These are phyloP conservation scores for Skeletonema costatum DNA, from an alignment of 108 stramenopile species.

Conservation along the genomic window DNA sequence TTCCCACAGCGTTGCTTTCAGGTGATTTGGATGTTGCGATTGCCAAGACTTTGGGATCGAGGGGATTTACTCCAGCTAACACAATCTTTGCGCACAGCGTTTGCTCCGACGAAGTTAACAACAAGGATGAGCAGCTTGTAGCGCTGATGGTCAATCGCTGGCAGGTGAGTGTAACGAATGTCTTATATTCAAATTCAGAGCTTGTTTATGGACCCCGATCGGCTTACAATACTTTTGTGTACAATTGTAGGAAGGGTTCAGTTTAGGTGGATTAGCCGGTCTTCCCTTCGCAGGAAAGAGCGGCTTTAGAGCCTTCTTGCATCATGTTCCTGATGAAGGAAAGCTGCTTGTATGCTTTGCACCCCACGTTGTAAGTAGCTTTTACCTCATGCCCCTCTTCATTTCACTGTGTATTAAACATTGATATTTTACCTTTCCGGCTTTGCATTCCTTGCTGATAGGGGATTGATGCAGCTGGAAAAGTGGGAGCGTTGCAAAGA, in stretches of 20 bases:
- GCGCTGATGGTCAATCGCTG: slow-evolving; percentile 2
- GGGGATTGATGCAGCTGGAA: slow-evolving; percentile 30
- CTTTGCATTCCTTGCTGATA: too few species aligned
- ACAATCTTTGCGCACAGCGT: slow-evolving; percentile 7
- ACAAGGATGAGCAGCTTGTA: slow-evolving; percentile 1
- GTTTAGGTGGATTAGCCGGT: slow-evolving; percentile 17
- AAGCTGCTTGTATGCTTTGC: slow-evolving; percentile 36
- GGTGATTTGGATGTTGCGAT: slow-evolving; percentile 11
- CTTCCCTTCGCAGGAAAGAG: slow-evolving; percentile 33
- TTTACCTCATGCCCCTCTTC: too few species aligned
- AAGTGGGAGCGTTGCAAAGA: slow-evolving; percentile 26
- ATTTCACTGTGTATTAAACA: too few species aligned
- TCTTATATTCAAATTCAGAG: too few species aligned
- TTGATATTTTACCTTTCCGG: too few species aligned
- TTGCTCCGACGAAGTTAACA: slow-evolving; percentile 14
- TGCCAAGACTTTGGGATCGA: slow-evolving; percentile 2
- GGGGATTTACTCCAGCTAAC: slow-evolving; percentile 11
- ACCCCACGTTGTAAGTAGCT: slow-evolving; percentile 23
- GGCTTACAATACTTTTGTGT: too few species aligned
- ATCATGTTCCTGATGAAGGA: slow-evolving; percentile 39
- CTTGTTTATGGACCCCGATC: too few species aligned
- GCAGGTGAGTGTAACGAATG: slow-evolving; percentile 4
- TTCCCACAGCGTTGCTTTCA: slow-evolving; percentile 10
- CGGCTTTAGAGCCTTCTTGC: slow-evolving; percentile 19
- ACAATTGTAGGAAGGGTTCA: slow-evolving; percentile 1